Evolutionary conservation across 805 yeast genomes (phyloP).

Genomic region (Ogataea salicorniae): DNA sequence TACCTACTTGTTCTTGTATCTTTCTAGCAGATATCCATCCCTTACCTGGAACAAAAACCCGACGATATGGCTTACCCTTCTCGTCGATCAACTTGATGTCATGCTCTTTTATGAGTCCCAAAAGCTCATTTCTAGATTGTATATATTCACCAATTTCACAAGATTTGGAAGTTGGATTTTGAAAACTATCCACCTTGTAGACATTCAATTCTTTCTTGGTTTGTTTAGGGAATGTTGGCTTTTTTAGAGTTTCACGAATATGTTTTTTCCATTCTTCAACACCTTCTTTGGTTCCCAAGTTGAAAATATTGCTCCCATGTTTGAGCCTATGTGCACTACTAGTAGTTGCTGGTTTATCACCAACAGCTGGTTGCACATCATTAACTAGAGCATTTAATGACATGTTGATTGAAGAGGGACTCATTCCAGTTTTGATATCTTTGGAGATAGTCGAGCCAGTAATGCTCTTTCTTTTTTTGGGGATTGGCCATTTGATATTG

Average conservation of each 20-base stretch:
- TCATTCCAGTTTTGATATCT: no score
- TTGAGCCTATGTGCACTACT: conserved; percentile 2
- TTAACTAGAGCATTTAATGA: no score
- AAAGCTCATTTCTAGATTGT: neutral
- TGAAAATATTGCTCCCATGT: conserved; percentile 21
- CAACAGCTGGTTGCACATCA: no score
- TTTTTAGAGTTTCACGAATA: conserved; percentile 12
- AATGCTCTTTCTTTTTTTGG: no score
- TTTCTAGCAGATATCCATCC: conserved; percentile 40
- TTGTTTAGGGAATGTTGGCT: conserved; percentile 4
- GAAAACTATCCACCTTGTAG: no score
- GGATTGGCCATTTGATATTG: no score
- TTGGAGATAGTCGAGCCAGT: no score
- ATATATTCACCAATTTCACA: conserved; percentile 4
- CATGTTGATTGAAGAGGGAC: no score
- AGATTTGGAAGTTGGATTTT: no score
- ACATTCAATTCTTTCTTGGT: conserved; percentile 7
- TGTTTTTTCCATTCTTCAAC: conserved; percentile 23
- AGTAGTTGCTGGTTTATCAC: no score
- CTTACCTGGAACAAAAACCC: conserved; percentile 43
- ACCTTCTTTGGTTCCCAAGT: conserved; percentile 29
- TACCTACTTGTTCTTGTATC: conserved; percentile 11
- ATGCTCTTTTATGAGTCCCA: neutral
- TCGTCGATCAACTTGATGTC: conserved; percentile 24
- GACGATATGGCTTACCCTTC: conserved; percentile 36